Conservation (phyloP, 2,329 filamentous ascomycete genomes). For the Ophiosphaerella herpotricha region DNA sequence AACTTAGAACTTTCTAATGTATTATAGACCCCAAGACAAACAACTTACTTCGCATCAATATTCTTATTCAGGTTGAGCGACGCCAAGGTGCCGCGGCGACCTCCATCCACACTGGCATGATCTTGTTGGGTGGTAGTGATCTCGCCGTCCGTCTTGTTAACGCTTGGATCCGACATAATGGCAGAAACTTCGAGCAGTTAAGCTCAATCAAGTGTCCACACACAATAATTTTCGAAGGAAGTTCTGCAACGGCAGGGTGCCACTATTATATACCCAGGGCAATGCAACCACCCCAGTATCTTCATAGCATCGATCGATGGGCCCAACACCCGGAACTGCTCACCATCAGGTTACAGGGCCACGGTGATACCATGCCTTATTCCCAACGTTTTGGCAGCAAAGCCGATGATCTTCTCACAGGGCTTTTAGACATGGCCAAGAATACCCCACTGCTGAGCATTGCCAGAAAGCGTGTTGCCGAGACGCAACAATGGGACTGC, state of each 20-base stretch:
- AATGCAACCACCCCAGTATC: no score
- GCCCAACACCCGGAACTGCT: not conserved
- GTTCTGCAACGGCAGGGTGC: no score
- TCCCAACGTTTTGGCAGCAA: not conserved
- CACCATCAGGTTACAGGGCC: not conserved
- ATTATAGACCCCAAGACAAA: not conserved
- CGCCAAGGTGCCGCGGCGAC: slow-evolving; percentile 11
- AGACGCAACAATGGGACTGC: not conserved
- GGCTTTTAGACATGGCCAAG: not conserved
- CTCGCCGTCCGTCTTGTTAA: not conserved
- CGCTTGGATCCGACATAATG: slow-evolving; percentile 5
- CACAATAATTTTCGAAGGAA: no score
- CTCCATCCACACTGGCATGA: slow-evolving; percentile 4
- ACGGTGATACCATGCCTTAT: not conserved
- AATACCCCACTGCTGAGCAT: not conserved
- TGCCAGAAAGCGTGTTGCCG: not conserved
- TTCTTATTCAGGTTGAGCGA: slow-evolving; percentile 15
- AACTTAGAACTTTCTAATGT: no score
- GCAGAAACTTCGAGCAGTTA: not conserved
- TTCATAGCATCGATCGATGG: no score
- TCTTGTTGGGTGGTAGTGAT: not conserved
- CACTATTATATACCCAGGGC: no score
- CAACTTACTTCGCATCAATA: slow-evolving; percentile 15
- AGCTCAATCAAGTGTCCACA: not conserved
- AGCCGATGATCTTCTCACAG: not conserved